Evolutionary conservation across 805 yeast species (phyloP).

Genomic region (Myxozyma kluyveri): DNA sequence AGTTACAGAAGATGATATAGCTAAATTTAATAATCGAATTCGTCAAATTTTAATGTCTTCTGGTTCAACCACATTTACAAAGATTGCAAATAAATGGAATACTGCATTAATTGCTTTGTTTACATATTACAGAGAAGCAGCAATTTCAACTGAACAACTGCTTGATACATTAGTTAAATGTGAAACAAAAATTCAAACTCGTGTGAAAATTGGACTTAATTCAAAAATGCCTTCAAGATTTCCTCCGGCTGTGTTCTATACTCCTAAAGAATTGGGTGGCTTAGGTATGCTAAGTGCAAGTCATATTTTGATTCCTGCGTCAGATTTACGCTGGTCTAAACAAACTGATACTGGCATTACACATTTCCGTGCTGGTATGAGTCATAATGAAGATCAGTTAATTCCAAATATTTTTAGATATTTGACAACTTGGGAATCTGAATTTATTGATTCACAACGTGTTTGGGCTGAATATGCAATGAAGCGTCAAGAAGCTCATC

Average conservation of each 20-base stretch:
- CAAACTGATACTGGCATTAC: conserved; percentile 94
- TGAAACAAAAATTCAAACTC: conserved; percentile 89
- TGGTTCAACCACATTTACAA: conserved; percentile 92
- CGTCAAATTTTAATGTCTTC: conserved; percentile 91
- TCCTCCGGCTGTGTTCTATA: conserved; percentile 97
- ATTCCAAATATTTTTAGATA: conserved; percentile 94
- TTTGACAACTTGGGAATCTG: conserved; percentile 95
- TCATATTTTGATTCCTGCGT: conserved; percentile 89
- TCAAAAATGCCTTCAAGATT: conserved; percentile 98
- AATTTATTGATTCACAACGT: conserved; percentile 86
- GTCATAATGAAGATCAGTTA: conserved; percentile 64
- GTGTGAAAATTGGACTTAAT: conserved; percentile 90
- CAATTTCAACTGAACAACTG: conserved; percentile 72
- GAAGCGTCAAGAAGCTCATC: conserved; percentile 80
- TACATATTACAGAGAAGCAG: conserved; percentile 91
- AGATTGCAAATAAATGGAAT: conserved; percentile 94
- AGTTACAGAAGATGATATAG: conserved; percentile 78
- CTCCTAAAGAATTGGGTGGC: conserved; percentile 97
- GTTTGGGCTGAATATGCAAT: conserved; percentile 98
- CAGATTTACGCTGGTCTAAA: conserved; percentile 85
- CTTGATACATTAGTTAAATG: conserved; percentile 81
- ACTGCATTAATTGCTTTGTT: conserved; percentile 82
- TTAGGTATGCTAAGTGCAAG: conserved; percentile 97
- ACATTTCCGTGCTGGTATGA: conserved; percentile 92
- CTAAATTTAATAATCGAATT: conserved; percentile 74